Conservation (phyloP, 225 moss, liverwort and hornwort species). For the Sphagnum contortum region DNA sequence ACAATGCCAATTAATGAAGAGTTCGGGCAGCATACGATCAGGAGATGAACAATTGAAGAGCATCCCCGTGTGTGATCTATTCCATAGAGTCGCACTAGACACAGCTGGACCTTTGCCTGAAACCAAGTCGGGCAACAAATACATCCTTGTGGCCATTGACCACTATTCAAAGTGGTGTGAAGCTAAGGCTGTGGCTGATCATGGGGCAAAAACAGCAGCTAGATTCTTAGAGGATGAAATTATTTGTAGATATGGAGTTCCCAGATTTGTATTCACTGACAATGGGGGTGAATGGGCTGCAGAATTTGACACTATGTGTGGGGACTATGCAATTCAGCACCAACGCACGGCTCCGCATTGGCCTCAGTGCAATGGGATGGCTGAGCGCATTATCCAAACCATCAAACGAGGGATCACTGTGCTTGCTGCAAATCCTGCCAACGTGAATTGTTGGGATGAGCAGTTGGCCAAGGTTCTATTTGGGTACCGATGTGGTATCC, state of each 20-base stretch:
- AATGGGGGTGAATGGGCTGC: too few relatives aligned
- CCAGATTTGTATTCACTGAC: neutral
- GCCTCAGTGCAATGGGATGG: too few relatives aligned
- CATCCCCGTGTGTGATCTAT: neutral
- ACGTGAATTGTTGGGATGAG: too few relatives aligned
- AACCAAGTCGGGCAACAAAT: neutral
- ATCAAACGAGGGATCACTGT: too few relatives aligned
- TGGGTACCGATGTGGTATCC: too few relatives aligned
- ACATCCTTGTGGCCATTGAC: neutral
- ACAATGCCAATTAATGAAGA: neutral
- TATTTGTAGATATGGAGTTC: neutral
- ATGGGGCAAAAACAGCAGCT: neutral
- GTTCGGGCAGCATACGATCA: neutral
- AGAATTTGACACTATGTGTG: too few relatives aligned
- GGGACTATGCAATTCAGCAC: too few relatives aligned
- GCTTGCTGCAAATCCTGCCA: too few relatives aligned
- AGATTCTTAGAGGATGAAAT: neutral
- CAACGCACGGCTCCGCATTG: too few relatives aligned
- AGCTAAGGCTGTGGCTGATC: neutral
- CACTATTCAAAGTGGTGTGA: neutral
- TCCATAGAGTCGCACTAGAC: neutral
- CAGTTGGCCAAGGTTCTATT: too few relatives aligned
- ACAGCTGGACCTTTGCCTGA: neutral
- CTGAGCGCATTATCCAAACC: too few relatives aligned
- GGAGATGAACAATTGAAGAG: neutral